Base-by-base conservation (phyloP, 2,329 filamentous ascomycete species). In the Penicillium digitatum region DNA sequence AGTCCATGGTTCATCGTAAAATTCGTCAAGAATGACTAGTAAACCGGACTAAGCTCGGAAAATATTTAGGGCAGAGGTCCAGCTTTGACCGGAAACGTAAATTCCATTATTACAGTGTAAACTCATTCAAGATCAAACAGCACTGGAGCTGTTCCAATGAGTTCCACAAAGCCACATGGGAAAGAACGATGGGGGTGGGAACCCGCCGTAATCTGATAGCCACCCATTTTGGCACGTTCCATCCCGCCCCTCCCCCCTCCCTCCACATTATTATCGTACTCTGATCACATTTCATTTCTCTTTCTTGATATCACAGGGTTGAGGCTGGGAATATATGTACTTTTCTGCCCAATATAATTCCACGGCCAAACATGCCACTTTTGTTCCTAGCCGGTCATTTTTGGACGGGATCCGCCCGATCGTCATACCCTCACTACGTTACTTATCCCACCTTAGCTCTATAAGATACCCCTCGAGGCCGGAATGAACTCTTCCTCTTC, bases 161-260 rank as follows among this genome's bases (percentile, higher is more conserved):
- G 47, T 37, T 44, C 37, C 45, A 43, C 52, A 54, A 55, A 45
- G 52, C 61, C 62, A 64, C 61, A 63, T 64, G 62, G 62, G 44
- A 57, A 29, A 32, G 54, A 42, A 39, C 48, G 52, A 56, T 57
- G 39, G 32, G 40, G 34, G 50, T 56, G 53, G 53, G 54, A 56
- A 39, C 58, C 49, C 5, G 10, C n/a, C 42, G 45, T 46, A 57
- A 59, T 59, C 54, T 65, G 54, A 54, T 56, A 57, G 55, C 62
- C 62, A 65, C 49, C 60, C 61, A 61, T 65, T 62, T 58, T 46
- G 40, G 57, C 62, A 64, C 62, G 62, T 64, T 64, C 47, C 38
- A 24, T 24, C 7, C n/a, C 39, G n/a, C 48, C 38, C 42, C 31
- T 52, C 47, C 22, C 43, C 50, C 48, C 38, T 38, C 31, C 52